Percentiles rank a stretch among this genome's conserved stretches.
Evolutionary conservation across 108 stramenopile genomes (phyloP).

Genomic region (Halocafeteria seosinensis): DNA sequence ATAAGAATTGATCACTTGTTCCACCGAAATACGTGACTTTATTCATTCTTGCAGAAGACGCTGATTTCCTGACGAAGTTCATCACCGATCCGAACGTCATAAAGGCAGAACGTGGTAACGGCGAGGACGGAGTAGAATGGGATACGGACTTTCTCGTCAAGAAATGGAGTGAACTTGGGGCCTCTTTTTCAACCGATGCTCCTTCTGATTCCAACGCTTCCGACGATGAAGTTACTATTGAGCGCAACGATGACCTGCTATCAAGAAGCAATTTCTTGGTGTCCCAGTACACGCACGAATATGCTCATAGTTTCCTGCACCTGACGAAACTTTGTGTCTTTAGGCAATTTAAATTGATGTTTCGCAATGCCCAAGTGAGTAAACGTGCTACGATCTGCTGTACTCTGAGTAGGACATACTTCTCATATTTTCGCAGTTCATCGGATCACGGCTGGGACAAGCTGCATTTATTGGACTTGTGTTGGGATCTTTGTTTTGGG

Average conservation of each 20-base stretch:
- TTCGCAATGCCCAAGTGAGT: constrained; percentile 3
- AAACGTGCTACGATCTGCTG: no score
- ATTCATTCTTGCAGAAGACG: constrained; percentile 49
- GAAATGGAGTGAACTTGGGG: background rate
- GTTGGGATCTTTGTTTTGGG: constrained; percentile 5
- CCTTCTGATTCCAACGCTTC: background rate
- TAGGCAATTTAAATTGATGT: constrained; percentile 1
- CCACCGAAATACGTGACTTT: constrained; percentile 43
- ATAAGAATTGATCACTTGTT: no score
- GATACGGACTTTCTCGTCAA: no score
- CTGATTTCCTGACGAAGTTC: constrained; percentile 43
- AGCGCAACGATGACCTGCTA: background rate
- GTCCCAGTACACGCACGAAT: background rate
- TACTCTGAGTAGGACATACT: no score
- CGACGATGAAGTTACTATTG: background rate
- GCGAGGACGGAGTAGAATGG: no score
- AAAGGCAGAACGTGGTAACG: no score
- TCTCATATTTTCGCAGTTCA: no score
- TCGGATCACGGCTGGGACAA: background rate
- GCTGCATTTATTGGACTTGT: background rate
- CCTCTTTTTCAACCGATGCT: background rate
- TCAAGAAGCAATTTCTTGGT: background rate
- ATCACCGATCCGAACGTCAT: constrained; percentile 5
- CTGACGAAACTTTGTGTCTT: background rate
- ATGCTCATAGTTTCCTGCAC: background rate